Evolutionary conservation across 495 filamentous ascomycete species (phyloP), one percentile per base, ranked within the genome.

Genomic region (Neurospora discreta): DNA sequence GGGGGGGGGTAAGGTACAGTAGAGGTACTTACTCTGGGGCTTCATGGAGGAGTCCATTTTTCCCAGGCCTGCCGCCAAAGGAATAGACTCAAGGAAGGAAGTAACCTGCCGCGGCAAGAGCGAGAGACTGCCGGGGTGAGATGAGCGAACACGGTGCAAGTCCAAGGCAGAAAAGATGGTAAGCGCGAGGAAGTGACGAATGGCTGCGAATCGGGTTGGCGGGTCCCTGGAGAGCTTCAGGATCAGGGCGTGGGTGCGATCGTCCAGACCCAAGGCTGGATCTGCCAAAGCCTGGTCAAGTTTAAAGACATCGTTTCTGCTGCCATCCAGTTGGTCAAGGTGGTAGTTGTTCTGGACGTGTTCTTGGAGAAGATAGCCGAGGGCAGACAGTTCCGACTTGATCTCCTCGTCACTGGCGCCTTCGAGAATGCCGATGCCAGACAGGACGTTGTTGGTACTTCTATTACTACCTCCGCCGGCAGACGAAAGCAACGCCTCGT

Each of bases 341-440:
- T 80, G 79, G 70, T 81, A 82, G 67, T 80, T 73, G 73, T 73
- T 78, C 52, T 82, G 76, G 65, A 78, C 79, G 52, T 82, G 81
- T 46, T 77, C 72, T 43, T 77, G 76, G 33, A 81, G 74, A n/a
- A 81, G 73, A 7, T 77, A 71, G 18, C 73, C 72, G 5, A 81
- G 73, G 2, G 79, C 72, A 30, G 44, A 69, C 26, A 81, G 73
- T 70, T 82, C 81, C 9, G 60, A 68, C 10, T 73, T 68, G 40
- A 81, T 74, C 16, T 77, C 77, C 10, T 72, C 71, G 73, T 81
- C 78, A 0, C 79, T 71, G 3, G 71, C 75, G 33, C 78, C 44
- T 36, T 78, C 77, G 40, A 78, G 73, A 23, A 81, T 65, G 15
- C 52, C 52, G 15, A 65, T 65, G 30, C 23, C 6, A 10, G 52